A percentile compares a stretch with the other conserved stretches of the same genome.
Conservation (phyloP, 352 stramenopile species). For the Phytophthora lateralis region DNA sequence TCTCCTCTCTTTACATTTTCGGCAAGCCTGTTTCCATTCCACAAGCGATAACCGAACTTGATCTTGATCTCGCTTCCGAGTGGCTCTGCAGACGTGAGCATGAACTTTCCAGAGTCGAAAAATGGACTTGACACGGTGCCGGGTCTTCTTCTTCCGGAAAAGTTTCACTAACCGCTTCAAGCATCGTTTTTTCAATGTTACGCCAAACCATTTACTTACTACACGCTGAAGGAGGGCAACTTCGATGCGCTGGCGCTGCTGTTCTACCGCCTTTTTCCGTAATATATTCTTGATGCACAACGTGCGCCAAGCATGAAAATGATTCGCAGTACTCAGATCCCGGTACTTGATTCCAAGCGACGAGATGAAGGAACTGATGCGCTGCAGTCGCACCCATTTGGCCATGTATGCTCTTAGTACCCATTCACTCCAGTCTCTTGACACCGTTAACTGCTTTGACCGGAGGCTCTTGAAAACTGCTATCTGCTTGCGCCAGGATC, state of each 20-base stretch:
- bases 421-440: slow-evolving; percentile 4
- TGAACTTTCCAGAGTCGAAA: slow-evolving; percentile 30
- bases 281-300: slow-evolving; percentile 9
- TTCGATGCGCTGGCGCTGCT: slow-evolving; percentile 3
- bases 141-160: slow-evolving; percentile 45
- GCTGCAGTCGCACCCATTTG: slow-evolving; percentile 18
- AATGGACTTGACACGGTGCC: slow-evolving; percentile 8
- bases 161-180: slow-evolving; percentile 46
- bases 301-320: slow-evolving; percentile 24
- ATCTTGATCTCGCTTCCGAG: slow-evolving; percentile 12
- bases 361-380: slow-evolving; percentile 2
- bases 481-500: slow-evolving; percentile 4
- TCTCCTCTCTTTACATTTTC: slow-evolving; percentile 7
- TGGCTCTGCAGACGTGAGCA: slow-evolving; percentile 8
- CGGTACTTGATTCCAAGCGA: slow-evolving; percentile 10
- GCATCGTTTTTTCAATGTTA: slow-evolving; percentile 39
- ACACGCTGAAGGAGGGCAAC: slow-evolving; percentile 10
- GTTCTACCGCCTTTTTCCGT: slow-evolving; percentile 5
- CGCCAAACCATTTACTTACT: slow-evolving; percentile 32
- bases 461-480: not conserved
- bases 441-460: slow-evolving; percentile 11
- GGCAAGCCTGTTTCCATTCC: slow-evolving; percentile 23
- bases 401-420: slow-evolving; percentile 10
- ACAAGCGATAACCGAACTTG: slow-evolving; percentile 12
- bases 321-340: slow-evolving; percentile 7